A percentile compares a stretch with the other conserved stretches of the same genome.
Evolutionary conservation across 2,329 filamentous ascomycete species (phyloP).

Genomic region (Capronia coronata): DNA sequence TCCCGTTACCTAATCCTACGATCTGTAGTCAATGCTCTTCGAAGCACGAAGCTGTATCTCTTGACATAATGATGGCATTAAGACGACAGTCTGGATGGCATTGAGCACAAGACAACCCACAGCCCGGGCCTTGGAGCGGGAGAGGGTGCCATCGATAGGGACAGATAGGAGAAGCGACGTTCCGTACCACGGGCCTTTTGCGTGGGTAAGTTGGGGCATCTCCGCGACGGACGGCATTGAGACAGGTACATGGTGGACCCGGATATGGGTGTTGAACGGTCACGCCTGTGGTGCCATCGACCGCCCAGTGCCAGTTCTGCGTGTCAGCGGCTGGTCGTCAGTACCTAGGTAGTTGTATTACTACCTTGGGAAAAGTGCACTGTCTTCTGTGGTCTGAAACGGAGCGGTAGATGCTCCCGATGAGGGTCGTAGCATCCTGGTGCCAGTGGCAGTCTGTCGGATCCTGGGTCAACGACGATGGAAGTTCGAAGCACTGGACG

Average conservation of each 20-base stretch:
- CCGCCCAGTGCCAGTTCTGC: too few species aligned
- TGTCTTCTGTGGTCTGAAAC: too few species aligned
- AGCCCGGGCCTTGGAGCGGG: slow-evolving; percentile 1
- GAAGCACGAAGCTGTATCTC: too few species aligned
- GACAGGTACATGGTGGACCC: neutral
- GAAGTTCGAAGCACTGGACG: neutral
- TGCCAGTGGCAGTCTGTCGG: neutral
- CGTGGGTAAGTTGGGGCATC: neutral
- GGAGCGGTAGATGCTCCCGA: too few species aligned
- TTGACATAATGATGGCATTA: slow-evolving; percentile 3
- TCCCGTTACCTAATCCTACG: neutral
- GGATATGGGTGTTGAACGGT: neutral
- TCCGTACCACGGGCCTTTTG: slow-evolving; percentile 3
- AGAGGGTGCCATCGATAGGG: slow-evolving; percentile 8
- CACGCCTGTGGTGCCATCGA: too few species aligned
- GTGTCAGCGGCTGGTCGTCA: too few species aligned
- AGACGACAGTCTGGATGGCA: slow-evolving; percentile 7
- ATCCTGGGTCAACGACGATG: neutral
- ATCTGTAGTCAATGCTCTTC: neutral
- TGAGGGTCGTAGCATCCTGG: too few species aligned
- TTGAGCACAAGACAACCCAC: slow-evolving; percentile 10
- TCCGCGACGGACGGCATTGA: neutral
- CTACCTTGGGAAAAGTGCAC: too few species aligned
- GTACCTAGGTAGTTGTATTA: too few species aligned
- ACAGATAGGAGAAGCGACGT: slow-evolving; percentile 14